These are phyloP conservation scores for Boletus sp. DNA, from an alignment of 1,284 basidiomycete species.

Conservation along the genomic window DNA sequence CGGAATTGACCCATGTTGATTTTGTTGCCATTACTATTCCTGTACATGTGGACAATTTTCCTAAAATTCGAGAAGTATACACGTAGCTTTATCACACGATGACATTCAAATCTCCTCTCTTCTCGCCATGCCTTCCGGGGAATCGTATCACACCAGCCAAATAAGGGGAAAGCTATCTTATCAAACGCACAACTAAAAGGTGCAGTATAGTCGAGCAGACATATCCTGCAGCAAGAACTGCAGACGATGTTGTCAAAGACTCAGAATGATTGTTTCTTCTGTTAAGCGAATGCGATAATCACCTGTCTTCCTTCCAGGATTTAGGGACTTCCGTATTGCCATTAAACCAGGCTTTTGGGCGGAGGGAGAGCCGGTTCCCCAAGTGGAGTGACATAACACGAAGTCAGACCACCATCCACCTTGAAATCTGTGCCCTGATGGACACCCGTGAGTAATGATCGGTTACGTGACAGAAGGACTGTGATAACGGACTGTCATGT, in stretches of 20 bases:
- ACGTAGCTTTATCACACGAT: not conserved
- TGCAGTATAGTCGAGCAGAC: not conserved
- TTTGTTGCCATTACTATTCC: not conserved
- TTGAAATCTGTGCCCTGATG: slow-evolving; percentile 87
- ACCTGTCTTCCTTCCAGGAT: not conserved
- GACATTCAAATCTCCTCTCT: not conserved
- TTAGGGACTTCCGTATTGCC: not conserved
- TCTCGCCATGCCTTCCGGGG: not conserved
- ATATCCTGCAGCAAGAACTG: not conserved
- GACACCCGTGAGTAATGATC: slow-evolving; percentile 23
- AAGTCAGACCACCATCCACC: slow-evolving; percentile 89
- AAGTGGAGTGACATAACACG: slow-evolving; percentile 82
- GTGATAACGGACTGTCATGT: slow-evolving; percentile 63
- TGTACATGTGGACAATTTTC: not conserved
- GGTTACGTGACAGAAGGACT: not conserved
- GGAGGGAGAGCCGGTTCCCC: slow-evolving; percentile 69
- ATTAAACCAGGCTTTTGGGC: slow-evolving; percentile 56
- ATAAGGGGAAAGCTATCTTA: not conserved
- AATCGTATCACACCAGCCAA: not conserved
- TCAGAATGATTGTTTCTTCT: not conserved
- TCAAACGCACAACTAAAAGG: not conserved
- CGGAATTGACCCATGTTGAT: not conserved
- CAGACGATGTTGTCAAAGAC: not conserved
- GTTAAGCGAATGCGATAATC: not conserved
- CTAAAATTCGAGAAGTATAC: not conserved